A percentile compares a stretch with the other conserved stretches of the same genome.
phyloP scores from a whole-genome alignment of 495 filamentous ascomycete genomes.

The Penicillium soppii region DNA sequence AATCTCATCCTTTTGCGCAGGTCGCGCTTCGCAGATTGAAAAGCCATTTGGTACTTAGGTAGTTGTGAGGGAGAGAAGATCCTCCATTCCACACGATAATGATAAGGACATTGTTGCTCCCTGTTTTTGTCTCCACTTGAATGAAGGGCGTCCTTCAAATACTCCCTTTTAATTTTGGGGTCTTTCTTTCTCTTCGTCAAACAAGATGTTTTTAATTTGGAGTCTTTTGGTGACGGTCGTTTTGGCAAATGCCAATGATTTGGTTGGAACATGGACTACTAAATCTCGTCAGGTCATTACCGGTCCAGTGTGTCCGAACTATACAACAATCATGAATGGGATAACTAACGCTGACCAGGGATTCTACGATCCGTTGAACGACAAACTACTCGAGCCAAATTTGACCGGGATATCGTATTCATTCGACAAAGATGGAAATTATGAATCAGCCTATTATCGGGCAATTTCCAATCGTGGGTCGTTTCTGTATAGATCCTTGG shows the following conservation, averaged over 20 bases:
- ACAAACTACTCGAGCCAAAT: conserved; percentile 65
- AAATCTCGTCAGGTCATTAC: conserved; percentile 73
- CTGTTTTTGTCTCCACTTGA: conserved; percentile 18
- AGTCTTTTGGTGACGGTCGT: conserved; percentile 28
- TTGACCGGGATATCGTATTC: conserved; percentile 81
- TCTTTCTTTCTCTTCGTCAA: conserved; percentile 4
- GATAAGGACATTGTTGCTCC: conserved; percentile 7
- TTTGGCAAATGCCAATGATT: conserved; percentile 38
- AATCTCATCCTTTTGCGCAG: conserved; percentile 68
- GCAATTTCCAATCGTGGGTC: conserved; percentile 71
- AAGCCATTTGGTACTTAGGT: conserved; percentile 39
- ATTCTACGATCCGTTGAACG: conserved; percentile 72
- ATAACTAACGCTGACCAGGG: conserved; percentile 45
- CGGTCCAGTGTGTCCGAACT: conserved; percentile 59
- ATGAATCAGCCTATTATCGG: conserved; percentile 73
- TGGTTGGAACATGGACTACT: conserved; percentile 75
- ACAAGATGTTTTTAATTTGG: conserved; percentile 26
- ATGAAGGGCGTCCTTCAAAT: conserved; percentile 9
- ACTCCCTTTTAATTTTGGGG: conserved; percentile 16
- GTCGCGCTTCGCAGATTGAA: conserved; percentile 70
- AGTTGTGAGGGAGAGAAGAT: conserved; percentile 5
- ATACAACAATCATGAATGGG: background rate
- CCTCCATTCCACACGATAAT: conserved; percentile 4
- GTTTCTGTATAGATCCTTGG: conserved; percentile 7
- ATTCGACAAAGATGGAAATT: conserved; percentile 70